Evolutionary conservation across 345 rosid species (phyloP).

Genomic region (Geranium brycei): DNA sequence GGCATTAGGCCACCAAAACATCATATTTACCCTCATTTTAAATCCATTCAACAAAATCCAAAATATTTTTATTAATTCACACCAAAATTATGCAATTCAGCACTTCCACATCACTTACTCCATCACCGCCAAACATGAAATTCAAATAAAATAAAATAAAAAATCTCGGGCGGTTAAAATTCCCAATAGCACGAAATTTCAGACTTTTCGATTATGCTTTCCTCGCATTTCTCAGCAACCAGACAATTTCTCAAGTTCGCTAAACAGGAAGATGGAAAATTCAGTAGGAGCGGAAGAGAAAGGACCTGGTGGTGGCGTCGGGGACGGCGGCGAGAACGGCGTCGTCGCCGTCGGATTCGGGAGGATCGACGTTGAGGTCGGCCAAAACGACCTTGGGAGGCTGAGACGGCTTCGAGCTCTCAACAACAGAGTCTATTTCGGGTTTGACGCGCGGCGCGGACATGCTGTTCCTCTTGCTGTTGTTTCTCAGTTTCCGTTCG

Average conservation of each 20-base stretch:
- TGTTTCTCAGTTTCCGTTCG: not conserved
- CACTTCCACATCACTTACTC: not conserved
- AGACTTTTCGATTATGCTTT: not conserved
- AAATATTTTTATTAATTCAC: too few relatives aligned
- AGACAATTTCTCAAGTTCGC: not conserved
- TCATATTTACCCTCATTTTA: not conserved
- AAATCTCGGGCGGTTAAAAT: not conserved
- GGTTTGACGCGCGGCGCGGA: constrained; percentile 22
- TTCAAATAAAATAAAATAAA: too few relatives aligned
- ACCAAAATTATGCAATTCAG: too few relatives aligned
- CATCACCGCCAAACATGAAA: not conserved
- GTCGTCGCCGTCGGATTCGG: constrained; percentile 48
- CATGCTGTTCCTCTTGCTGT: not conserved
- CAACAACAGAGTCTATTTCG: constrained; percentile 28
- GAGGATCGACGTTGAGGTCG: constrained; percentile 88
- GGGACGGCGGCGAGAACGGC: constrained; percentile 22
- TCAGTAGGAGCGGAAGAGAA: not conserved
- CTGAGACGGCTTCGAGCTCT: constrained; percentile 17
- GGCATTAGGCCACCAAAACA: not conserved
- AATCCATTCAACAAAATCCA: not conserved
- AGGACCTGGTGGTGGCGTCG: constrained; percentile 36
- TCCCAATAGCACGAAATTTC: too few relatives aligned
- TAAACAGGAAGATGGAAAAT: not conserved
- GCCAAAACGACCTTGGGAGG: constrained; percentile 63
- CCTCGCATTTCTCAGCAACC: not conserved